Conservation (phyloP, 2,329 filamentous ascomycete species). For the Paracorniculantispora psalliotae region DNA sequence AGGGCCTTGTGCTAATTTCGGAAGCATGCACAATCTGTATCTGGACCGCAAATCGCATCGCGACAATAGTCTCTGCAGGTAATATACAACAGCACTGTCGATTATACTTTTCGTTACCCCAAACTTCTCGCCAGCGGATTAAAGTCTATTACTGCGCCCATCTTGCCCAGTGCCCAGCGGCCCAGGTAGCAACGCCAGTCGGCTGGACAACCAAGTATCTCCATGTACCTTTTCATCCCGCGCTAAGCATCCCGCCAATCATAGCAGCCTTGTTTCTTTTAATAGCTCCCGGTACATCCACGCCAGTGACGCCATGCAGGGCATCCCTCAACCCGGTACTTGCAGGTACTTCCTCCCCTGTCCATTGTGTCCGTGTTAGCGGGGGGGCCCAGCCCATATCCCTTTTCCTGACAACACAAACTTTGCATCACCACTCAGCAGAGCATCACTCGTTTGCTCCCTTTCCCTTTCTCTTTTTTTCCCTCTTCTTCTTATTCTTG, state of each 20-base stretch:
- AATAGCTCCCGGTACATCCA: not conserved
- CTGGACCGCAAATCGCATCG: not conserved
- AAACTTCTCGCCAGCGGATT: no score
- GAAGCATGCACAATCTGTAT: not conserved
- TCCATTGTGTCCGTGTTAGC: not conserved
- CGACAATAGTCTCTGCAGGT: no score
- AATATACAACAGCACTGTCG: no score
- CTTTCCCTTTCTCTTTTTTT: not conserved
- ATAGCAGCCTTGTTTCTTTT: not conserved
- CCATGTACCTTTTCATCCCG: not conserved
- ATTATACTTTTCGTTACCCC: no score
- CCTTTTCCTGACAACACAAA: slow-evolving; percentile 14
- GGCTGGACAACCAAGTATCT: slow-evolving; percentile 10
- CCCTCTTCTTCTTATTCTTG: not conserved
- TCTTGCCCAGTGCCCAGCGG: no score
- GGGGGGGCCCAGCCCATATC: slow-evolving; percentile 1
- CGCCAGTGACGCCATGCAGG: not conserved
- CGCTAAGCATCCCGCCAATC: not conserved
- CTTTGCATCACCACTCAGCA: slow-evolving; percentile 7
- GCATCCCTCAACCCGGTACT: not conserved
- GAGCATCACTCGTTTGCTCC: slow-evolving; percentile 10
- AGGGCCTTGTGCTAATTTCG: not conserved
- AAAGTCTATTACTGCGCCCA: not conserved
- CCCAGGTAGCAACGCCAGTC: not conserved
- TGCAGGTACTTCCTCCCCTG: not conserved